Evolutionary conservation across 1,284 basidiomycete genomes (phyloP).

Genomic region (Erythrobasidium hasegawianum): DNA sequence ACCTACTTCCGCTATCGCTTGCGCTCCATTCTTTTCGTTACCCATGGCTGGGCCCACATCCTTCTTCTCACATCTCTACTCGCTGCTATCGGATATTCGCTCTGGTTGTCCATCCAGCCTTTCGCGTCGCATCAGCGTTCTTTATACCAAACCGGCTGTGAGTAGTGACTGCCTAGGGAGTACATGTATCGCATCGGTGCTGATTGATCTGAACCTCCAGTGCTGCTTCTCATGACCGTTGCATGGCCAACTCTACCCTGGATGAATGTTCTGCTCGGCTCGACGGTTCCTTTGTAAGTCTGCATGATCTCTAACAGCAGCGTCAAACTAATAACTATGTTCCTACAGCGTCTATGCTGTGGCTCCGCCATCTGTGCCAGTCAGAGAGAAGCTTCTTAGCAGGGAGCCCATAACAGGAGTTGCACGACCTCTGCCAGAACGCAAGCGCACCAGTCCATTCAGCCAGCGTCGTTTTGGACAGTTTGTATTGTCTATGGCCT

Average conservation of each 20-base stretch:
- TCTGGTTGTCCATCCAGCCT: constrained; percentile 37
- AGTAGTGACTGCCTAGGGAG: too few species aligned
- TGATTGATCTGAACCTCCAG: too few species aligned
- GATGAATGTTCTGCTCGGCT: constrained; percentile 42
- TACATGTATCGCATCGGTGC: too few species aligned
- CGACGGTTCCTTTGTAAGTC: constrained; percentile 40
- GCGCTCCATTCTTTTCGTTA: constrained; percentile 35
- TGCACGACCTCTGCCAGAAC: constrained; percentile 14
- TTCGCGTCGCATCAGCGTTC: constrained; percentile 38
- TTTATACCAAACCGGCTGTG: constrained; percentile 42
- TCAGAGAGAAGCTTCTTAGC: constrained; percentile 27
- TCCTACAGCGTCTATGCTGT: constrained; percentile 27
- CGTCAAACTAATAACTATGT: too few species aligned
- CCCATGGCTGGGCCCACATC: constrained; percentile 36
- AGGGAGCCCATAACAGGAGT: constrained; percentile 35
- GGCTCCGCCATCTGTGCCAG: constrained; percentile 31
- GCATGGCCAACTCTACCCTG: constrained; percentile 43
- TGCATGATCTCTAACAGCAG: too few species aligned
- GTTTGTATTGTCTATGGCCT: not conserved
- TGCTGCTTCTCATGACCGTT: constrained; percentile 43
- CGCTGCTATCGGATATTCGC: constrained; percentile 38
- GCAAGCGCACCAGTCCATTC: constrained; percentile 26
- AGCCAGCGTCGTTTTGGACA: constrained; percentile 17
- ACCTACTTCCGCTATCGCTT: constrained; percentile 35
- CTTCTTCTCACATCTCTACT: constrained; percentile 37